phyloP scores from a whole-genome alignment of 2,329 filamentous ascomycete species.

The Coleophoma eucalyptorum region DNA sequence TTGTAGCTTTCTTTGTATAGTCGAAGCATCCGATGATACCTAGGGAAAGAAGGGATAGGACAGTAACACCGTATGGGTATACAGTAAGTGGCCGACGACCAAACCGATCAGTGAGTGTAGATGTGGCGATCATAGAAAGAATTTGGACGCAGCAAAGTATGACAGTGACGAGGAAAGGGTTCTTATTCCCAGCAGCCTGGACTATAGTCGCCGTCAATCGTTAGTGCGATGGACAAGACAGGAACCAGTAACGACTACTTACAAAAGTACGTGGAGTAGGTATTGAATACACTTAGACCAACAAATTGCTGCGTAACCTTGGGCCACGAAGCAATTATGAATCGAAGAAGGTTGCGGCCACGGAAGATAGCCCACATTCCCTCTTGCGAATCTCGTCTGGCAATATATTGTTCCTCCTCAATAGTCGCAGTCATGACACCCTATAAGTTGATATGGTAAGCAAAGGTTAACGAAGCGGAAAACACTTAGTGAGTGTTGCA shows the following conservation, averaged over 20 bases:
- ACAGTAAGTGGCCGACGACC: slow-evolving; percentile 34
- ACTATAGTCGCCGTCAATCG: slow-evolving; percentile 16
- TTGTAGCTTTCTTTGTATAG: slow-evolving; percentile 27
- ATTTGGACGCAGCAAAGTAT: slow-evolving; percentile 38
- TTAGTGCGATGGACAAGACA: neutral
- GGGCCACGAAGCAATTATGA: slow-evolving; percentile 24
- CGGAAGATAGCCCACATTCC: slow-evolving; percentile 27
- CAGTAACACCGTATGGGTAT: slow-evolving; percentile 34
- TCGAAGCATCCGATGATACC: slow-evolving; percentile 37
- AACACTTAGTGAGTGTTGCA: neutral
- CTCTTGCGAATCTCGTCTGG: slow-evolving; percentile 17
- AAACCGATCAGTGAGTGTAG: slow-evolving; percentile 29
- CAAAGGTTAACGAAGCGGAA: neutral
- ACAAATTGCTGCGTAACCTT: slow-evolving; percentile 17
- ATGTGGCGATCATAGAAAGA: slow-evolving; percentile 35
- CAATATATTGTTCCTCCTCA: slow-evolving; percentile 21
- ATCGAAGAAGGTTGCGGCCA: slow-evolving; percentile 25
- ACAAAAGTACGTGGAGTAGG: slow-evolving; percentile 12
- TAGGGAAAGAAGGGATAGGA: slow-evolving; percentile 30
- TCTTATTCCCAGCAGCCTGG: slow-evolving; percentile 35
- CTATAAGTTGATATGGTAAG: slow-evolving; percentile 3
- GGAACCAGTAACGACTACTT: neutral
- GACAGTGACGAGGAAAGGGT: slow-evolving; percentile 37
- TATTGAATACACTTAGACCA: slow-evolving; percentile 16
- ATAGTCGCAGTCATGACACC: slow-evolving; percentile 14